A percentile compares a stretch with the other conserved stretches of the same genome.
Evolutionary conservation across 106 monocot species (phyloP).

Genomic region (Dactylorhiza incarnata): DNA sequence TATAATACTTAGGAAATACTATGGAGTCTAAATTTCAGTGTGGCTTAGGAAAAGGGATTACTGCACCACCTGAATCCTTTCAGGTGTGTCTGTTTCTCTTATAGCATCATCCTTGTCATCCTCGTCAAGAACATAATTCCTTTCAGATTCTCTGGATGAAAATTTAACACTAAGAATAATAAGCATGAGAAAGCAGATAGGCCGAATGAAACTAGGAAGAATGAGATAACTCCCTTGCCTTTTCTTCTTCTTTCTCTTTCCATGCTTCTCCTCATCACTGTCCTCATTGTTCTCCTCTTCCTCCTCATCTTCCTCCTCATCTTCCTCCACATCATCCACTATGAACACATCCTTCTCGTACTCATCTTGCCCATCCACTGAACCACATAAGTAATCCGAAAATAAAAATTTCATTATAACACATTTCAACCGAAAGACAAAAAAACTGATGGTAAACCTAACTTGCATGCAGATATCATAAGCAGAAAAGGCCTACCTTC

Average conservation of each 20-base stretch:
- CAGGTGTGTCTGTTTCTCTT: conserved; percentile 76
- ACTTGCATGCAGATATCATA: background rate
- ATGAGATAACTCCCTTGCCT: conserved; percentile 19
- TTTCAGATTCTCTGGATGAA: conserved; percentile 61
- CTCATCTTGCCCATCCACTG: conserved; percentile 90
- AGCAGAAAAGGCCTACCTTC: conserved; percentile 28
- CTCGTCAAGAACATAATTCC: conserved; percentile 77
- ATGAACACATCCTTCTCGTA: conserved; percentile 96
- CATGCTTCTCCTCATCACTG: conserved; percentile 64
- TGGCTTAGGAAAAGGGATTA: background rate
- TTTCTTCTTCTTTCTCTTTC: conserved; percentile 75
- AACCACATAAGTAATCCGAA: background rate
- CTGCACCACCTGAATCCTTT: conserved; percentile 73
- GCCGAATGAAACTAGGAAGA: background rate
- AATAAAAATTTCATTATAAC: background rate
- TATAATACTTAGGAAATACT: background rate
- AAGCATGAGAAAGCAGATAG: conserved; percentile 1
- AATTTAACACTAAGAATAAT: background rate
- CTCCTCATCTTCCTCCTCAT: conserved; percentile 71
- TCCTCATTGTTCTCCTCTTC: conserved; percentile 39
- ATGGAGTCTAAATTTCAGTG: background rate
- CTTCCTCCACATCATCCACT: conserved; percentile 88
- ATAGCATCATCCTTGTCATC: conserved; percentile 89
- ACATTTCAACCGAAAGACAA: conserved; percentile 1
- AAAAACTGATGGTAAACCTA: conserved; percentile 7